phyloP scores from a whole-genome alignment of 108 stramenopile species.

The Discostella stelligeroides region DNA sequence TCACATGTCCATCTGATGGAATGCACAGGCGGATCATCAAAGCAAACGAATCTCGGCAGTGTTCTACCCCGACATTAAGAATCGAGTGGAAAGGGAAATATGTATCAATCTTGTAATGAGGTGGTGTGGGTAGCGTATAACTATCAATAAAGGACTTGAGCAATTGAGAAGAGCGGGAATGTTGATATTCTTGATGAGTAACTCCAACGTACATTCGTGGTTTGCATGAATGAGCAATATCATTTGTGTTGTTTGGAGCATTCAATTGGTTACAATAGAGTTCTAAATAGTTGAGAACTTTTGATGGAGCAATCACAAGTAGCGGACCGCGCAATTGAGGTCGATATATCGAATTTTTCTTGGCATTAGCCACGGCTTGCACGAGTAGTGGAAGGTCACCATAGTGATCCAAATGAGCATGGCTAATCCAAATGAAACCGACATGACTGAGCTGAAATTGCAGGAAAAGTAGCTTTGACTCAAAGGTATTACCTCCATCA shows the following conservation, averaged over 20 bases:
- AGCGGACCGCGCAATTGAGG: constrained; percentile 34
- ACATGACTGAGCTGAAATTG: constrained; percentile 44
- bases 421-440: constrained; percentile 81
- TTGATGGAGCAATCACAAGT: constrained; percentile 56
- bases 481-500: background rate
- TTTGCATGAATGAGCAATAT: background rate
- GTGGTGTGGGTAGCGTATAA: constrained; percentile 24
- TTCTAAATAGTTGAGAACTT: constrained; percentile 53
- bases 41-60: constrained; percentile 69
- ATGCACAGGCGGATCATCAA: constrained; percentile 54
- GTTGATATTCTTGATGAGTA: constrained; percentile 49
- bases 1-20: constrained; percentile 3
- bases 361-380: constrained; percentile 34
- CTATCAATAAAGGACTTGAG: constrained; percentile 28
- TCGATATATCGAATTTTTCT: constrained; percentile 10
- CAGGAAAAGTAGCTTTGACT: constrained; percentile 2
- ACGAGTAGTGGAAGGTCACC: constrained; percentile 64
- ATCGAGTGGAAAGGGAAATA: constrained; percentile 59
- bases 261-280: constrained; percentile 14
- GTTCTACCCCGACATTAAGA: constrained; percentile 67
- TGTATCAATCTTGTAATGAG: constrained; percentile 4
- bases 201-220: constrained; percentile 37
- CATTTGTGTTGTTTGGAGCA: background rate
- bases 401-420: constrained; percentile 86
- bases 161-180: constrained; percentile 38